phyloP scores from a whole-genome alignment of 2,329 filamentous ascomycete species.

The Raffaelea ambrosiae region DNA sequence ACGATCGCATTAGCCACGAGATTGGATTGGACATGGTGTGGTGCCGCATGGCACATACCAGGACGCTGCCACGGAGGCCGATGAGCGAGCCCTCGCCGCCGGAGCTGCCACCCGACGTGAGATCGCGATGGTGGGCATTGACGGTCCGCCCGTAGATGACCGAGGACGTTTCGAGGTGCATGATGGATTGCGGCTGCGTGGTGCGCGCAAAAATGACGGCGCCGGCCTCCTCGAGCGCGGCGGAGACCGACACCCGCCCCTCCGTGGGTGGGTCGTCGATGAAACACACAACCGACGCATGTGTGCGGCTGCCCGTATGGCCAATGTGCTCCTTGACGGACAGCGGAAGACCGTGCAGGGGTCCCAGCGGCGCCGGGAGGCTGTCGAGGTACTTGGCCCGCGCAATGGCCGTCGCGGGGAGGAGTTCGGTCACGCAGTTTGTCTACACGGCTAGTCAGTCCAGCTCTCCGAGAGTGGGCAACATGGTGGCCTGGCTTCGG shows the following conservation, averaged over 20 bases:
- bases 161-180: slow-evolving; percentile 20
- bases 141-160: slow-evolving; percentile 23
- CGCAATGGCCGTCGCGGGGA: not conserved
- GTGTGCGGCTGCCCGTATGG: slow-evolving; percentile 11
- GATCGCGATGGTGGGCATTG: slow-evolving; percentile 23
- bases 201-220: slow-evolving; percentile 16
- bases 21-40: too few species aligned
- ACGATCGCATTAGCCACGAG: too few species aligned
- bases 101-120: slow-evolving; percentile 25
- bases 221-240: slow-evolving; percentile 17
- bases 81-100: slow-evolving; percentile 26
- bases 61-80: slow-evolving; percentile 21
- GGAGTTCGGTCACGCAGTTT: not conserved
- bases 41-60: too few species aligned
- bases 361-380: slow-evolving; percentile 17
- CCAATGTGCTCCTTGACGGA: slow-evolving; percentile 28
- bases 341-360: slow-evolving; percentile 32
- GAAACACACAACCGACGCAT: not conserved
- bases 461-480: not conserved
- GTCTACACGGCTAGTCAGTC: not conserved
- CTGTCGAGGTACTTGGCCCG: not conserved
- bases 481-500: not conserved
- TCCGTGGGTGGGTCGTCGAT: not conserved
- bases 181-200: slow-evolving; percentile 15
- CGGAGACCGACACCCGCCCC: not conserved